Percentiles rank a stretch among this genome's conserved stretches.
phyloP scores from a whole-genome alignment of 306 rosid genomes.

The Macrotyloma uniflorum region DNA sequence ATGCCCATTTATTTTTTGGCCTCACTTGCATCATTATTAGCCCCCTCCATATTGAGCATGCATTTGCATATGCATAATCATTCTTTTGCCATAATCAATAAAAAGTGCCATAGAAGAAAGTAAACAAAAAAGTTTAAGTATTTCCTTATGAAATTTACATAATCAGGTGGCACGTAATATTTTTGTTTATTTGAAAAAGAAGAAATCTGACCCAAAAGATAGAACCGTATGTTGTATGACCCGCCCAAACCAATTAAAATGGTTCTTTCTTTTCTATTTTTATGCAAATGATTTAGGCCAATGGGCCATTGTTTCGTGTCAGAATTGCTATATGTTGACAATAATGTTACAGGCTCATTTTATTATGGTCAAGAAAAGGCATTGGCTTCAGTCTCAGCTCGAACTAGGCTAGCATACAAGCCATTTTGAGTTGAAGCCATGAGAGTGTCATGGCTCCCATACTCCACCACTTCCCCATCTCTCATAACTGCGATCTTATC shows the following conservation, averaged over 20 bases:
- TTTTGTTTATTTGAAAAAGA: slow-evolving; percentile 20
- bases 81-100: slow-evolving; percentile 6
- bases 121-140: neutral
- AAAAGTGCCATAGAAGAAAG: neutral
- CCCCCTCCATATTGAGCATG: neutral
- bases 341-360: slow-evolving; percentile 1
- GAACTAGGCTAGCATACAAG: slow-evolving; percentile 69
- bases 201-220: neutral
- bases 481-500: slow-evolving; percentile 72
- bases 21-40: neutral
- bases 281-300: slow-evolving; percentile 11
- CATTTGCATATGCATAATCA: neutral
- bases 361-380: slow-evolving; percentile 55
- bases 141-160: slow-evolving; percentile 17
- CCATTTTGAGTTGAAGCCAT: slow-evolving; percentile 62
- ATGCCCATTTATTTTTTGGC: slow-evolving; percentile 30
- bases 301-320: neutral
- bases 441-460: slow-evolving; percentile 76
- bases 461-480: slow-evolving; percentile 71
- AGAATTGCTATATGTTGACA: slow-evolving; percentile 7
- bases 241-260: slow-evolving; percentile 17
- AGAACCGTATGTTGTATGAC: neutral
- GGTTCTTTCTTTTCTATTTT: neutral
- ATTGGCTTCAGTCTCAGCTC: slow-evolving; percentile 76
- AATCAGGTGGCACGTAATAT: neutral